Evolutionary conservation across 768 basidiomycete genomes (phyloP).

Genomic region (Pisolithus albus): DNA sequence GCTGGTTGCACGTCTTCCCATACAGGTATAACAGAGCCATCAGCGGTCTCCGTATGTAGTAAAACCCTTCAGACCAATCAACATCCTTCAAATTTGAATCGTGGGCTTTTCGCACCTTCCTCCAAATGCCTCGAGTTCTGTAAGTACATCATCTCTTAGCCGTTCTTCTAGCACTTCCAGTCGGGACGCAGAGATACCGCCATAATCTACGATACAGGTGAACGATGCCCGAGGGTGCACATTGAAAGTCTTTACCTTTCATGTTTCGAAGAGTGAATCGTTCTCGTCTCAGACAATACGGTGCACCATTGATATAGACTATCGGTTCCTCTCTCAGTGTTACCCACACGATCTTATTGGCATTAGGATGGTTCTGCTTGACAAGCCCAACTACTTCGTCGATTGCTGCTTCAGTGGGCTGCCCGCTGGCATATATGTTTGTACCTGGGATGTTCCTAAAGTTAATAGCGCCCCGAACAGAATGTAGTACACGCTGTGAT

Average conservation of each 20-base stretch:
- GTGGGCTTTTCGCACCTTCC: conserved; percentile 52
- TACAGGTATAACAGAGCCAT: conserved; percentile 84
- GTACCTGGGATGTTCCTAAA: conserved; percentile 80
- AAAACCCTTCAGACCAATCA: conserved; percentile 47
- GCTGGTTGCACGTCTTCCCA: conserved; percentile 83
- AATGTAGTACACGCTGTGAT: conserved; percentile 55
- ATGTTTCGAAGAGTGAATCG: conserved; percentile 87
- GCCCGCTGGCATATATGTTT: conserved; percentile 87
- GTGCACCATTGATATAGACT: conserved; percentile 87
- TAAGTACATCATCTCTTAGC: conserved; percentile 78
- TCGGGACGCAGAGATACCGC: conserved; percentile 87
- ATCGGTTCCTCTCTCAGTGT: conserved; percentile 91
- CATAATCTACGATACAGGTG: conserved; percentile 59
- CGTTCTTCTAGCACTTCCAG: conserved; percentile 89
- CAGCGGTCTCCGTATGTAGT: conserved; percentile 81
- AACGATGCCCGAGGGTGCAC: background rate
- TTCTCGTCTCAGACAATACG: conserved; percentile 85
- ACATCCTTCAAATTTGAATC: background rate
- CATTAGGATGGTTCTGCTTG: conserved; percentile 50
- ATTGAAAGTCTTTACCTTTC: conserved; percentile 51
- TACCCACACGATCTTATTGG: conserved; percentile 76
- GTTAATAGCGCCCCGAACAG: conserved; percentile 89
- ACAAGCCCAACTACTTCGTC: conserved; percentile 68
- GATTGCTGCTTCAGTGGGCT: conserved; percentile 83
- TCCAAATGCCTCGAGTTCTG: conserved; percentile 77